Conservation (phyloP, 1,284 basidiomycete genomes). For the Lignosus rhinocerotis region DNA sequence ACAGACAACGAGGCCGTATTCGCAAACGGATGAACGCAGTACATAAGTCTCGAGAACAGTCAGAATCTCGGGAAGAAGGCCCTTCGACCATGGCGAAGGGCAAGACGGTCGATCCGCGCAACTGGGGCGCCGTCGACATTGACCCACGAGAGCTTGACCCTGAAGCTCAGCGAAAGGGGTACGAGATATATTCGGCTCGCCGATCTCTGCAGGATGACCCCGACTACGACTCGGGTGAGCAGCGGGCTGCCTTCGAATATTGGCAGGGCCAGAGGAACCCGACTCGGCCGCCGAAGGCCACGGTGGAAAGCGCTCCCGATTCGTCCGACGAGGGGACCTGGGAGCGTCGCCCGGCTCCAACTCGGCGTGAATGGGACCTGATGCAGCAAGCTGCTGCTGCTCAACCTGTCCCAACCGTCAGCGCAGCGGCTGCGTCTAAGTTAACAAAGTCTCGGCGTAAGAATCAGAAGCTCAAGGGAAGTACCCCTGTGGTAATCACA, state of each 20-base stretch:
- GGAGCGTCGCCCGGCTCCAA: too few species aligned
- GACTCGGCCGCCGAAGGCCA: too few species aligned
- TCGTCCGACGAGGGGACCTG: too few species aligned
- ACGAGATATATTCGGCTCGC: background rate
- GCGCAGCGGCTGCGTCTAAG: too few species aligned
- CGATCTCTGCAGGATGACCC: background rate
- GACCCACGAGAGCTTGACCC: conserved; percentile 7
- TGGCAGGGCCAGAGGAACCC: background rate
- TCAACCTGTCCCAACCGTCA: too few species aligned
- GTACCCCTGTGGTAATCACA: too few species aligned
- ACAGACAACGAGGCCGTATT: background rate
- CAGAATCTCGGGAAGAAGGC: conserved; percentile 11
- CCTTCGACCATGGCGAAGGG: conserved; percentile 7
- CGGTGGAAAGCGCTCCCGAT: too few species aligned
- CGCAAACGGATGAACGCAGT: background rate
- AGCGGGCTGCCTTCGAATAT: background rate
- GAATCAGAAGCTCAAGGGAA: too few species aligned
- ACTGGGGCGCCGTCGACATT: conserved; percentile 16
- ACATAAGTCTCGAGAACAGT: background rate
- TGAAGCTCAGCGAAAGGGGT: conserved; percentile 6
- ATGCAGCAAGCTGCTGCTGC: too few species aligned
- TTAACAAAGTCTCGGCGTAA: background rate
- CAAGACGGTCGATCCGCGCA: conserved; percentile 17
- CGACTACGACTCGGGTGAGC: background rate
- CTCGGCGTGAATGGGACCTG: too few species aligned